Conservation (phyloP, 2,329 filamentous ascomycete species). For the Gyromitra esculenta region DNA sequence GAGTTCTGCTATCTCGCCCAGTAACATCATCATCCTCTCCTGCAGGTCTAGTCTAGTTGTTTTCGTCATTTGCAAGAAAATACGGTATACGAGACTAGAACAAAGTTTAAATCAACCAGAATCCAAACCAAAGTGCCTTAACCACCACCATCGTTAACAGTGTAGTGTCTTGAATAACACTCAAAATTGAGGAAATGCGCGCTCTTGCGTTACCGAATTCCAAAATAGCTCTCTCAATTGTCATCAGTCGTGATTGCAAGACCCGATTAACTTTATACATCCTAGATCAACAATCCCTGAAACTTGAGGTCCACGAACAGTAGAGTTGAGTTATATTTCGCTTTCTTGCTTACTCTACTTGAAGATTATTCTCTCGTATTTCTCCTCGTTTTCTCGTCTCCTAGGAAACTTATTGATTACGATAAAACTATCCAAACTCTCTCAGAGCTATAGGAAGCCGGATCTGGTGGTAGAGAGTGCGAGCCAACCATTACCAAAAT, state of each 20-base stretch:
- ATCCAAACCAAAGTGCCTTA: background rate
- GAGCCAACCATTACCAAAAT: background rate
- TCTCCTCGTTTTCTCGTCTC: background rate
- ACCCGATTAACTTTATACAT: background rate
- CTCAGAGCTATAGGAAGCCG: background rate
- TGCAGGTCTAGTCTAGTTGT: too few relatives aligned
- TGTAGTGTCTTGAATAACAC: background rate
- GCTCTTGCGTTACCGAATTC: background rate
- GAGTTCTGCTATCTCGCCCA: too few relatives aligned
- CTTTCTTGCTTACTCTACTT: background rate
- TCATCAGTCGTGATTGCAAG: background rate
- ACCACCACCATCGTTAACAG: background rate
- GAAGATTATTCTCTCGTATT: background rate
- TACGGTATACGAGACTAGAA: background rate
- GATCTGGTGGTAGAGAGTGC: background rate
- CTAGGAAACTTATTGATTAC: background rate
- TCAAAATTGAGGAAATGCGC: background rate
- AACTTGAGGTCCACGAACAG: background rate
- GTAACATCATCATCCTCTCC: too few relatives aligned
- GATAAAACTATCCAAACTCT: background rate
- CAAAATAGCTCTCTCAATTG: background rate
- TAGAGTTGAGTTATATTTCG: background rate
- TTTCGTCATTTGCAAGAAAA: too few relatives aligned
- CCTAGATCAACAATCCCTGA: background rate
- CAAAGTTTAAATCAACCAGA: background rate